Base-by-base conservation (phyloP, 768 basidiomycete species). In the Gyrodon lividus region DNA sequence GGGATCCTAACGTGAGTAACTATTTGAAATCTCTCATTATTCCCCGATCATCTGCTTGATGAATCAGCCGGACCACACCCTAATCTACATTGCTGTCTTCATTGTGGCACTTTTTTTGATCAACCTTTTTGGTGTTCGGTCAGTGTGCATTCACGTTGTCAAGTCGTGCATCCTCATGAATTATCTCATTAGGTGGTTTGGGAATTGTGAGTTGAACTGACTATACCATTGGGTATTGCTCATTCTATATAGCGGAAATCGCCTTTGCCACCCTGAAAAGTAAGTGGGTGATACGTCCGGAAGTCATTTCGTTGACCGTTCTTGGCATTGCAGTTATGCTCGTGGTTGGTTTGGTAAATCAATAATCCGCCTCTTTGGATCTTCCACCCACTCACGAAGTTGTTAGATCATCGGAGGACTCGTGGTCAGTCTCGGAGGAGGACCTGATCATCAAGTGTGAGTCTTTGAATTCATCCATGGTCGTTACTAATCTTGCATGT, bases 391-490 rank as follows among this genome's bases (percentile, higher is more conserved):
- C n/a, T 60, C 16, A 58, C 28, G 1, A 14, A 3, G 22, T 7
- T 35, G 12, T 24, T 44, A 63, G 62, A 70, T 76, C 52, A 58
- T 76, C 10, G 61, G 59, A 33, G 74, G 74, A 47, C 75, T 85
- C 52, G 72, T 81, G 51, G 70, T 84, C 57, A 77, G 77, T 55
- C 72, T 79, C 16, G 83, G 83, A 47, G 82, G 80, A 41, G 84
- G 80, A 4, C 83, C 83, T 20, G 59, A 74, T 59, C 74, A 77
- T 59, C 65, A 74, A 23, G 70, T 72, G 62, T 63, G 23, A 37
- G 62, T 24, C n/a, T 58, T 73, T 26, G 70, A 73, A 4, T 30
- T 16, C 3, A 74, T 13, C 72, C 62, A 61, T 51, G 63, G 58
- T 31, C 41, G 13, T 12, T 31, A 30, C 40, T 60, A 13, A 58